These are phyloP conservation scores for Thalassiosira livingstoniorum DNA, from an alignment of 352 stramenopile genomes.

Conservation along the genomic window DNA sequence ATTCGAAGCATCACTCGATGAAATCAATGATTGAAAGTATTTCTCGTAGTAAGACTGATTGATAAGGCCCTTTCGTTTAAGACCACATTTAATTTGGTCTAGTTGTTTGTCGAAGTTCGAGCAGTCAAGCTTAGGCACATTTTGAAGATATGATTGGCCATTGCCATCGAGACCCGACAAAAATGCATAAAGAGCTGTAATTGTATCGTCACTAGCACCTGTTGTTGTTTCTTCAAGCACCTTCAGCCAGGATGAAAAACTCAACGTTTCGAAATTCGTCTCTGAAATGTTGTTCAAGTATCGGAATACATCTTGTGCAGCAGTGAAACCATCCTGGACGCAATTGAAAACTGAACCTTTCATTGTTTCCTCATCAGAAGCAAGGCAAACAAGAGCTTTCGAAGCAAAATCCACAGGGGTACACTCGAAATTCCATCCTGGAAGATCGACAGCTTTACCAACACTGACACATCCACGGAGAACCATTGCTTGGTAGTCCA, in stretches of 20 bases:
- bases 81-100: conserved; percentile 7
- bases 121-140: conserved; percentile 44
- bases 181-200: conserved; percentile 42
- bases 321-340: conserved; percentile 52
- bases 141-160: conserved; percentile 29
- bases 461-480: conserved; percentile 87
- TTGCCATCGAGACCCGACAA: conserved; percentile 50
- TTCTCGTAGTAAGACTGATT: conserved; percentile 38
- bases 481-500: conserved; percentile 91
- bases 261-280: background rate
- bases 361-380: conserved; percentile 41
- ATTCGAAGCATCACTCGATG: background rate
- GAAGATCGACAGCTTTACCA: conserved; percentile 79
- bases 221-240: conserved; percentile 32
- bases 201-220: conserved; percentile 21
- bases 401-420: conserved; percentile 93
- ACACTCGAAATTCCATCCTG: conserved; percentile 90
- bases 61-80: conserved; percentile 38
- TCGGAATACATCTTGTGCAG: conserved; percentile 37
- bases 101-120: conserved; percentile 45
- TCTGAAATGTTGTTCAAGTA: conserved; percentile 6
- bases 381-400: conserved; percentile 88
- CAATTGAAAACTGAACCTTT: conserved; percentile 44
- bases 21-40: conserved; percentile 45
- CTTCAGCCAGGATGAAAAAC: conserved; percentile 39